Percentiles rank a stretch among this genome's conserved stretches.
These are phyloP conservation scores for Gaeumannomyces sp. DNA, from an alignment of 2,329 filamentous ascomycete species.

Conservation along the genomic window DNA sequence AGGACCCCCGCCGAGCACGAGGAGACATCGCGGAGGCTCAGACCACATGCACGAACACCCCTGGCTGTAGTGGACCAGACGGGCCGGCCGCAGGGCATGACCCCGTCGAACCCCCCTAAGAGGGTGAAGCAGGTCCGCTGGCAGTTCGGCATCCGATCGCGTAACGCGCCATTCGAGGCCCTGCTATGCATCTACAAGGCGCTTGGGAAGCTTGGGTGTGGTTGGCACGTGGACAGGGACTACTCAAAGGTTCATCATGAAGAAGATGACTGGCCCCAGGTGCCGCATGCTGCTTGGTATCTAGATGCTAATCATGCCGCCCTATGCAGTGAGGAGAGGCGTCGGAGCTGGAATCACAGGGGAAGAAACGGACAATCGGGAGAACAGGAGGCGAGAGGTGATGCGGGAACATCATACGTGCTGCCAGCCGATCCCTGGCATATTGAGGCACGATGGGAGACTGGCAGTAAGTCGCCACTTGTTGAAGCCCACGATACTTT, in stretches of 20 bases:
- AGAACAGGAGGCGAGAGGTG: slow-evolving; percentile 36
- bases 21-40: slow-evolving; percentile 72
- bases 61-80: slow-evolving; percentile 47
- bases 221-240: slow-evolving; percentile 70
- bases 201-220: slow-evolving; percentile 76
- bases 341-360: slow-evolving; percentile 16
- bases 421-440: slow-evolving; percentile 95
- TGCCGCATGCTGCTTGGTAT: slow-evolving; percentile 25
- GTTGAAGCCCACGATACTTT: not conserved
- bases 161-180: slow-evolving; percentile 90
- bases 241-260: slow-evolving; percentile 40
- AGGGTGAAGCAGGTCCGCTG: slow-evolving; percentile 80
- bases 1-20: slow-evolving; percentile 70
- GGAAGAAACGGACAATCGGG: not conserved
- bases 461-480: slow-evolving; percentile 62
- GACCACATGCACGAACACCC: slow-evolving; percentile 73
- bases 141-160: slow-evolving; percentile 95
- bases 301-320: not conserved
- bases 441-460: slow-evolving; percentile 83
- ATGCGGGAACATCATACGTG: slow-evolving; percentile 56
- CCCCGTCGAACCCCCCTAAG: slow-evolving; percentile 57
- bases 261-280: slow-evolving; percentile 25
- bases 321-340: slow-evolving; percentile 18
- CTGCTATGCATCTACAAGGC: slow-evolving; percentile 94
- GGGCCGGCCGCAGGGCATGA: slow-evolving; percentile 49